phyloP scores from a whole-genome alignment of 139 green algal genomes.

The Spirogloea muscicola region DNA sequence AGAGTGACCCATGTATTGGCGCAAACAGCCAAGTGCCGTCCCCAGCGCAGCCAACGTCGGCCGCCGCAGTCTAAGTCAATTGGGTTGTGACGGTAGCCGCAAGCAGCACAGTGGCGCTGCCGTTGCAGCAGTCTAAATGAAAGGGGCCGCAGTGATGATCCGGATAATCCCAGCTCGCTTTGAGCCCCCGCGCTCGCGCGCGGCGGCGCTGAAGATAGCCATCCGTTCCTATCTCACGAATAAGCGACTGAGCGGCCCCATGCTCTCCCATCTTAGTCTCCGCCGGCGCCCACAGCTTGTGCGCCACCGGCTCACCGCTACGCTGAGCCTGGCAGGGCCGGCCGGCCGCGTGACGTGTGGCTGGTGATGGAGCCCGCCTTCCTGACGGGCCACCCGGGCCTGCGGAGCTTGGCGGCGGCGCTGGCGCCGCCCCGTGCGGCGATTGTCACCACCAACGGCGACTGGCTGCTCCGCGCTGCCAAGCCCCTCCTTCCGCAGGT shows the following conservation, averaged over 20 bases:
- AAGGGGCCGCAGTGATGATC: slow-evolving; percentile 26
- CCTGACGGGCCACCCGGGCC: slow-evolving; percentile 14
- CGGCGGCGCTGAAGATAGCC: slow-evolving; percentile 22
- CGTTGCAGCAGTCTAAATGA: too few relatives aligned
- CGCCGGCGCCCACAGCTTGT: too few relatives aligned
- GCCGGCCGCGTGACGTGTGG: slow-evolving; percentile 25
- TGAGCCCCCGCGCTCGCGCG: slow-evolving; percentile 18
- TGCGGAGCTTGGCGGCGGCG: background rate
- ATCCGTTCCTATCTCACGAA: slow-evolving; percentile 38
- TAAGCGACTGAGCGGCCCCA: too few relatives aligned
- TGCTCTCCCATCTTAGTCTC: too few relatives aligned
- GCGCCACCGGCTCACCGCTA: too few relatives aligned
- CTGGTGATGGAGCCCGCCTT: slow-evolving; percentile 34
- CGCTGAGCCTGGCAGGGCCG: background rate
- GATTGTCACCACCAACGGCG: slow-evolving; percentile 27
- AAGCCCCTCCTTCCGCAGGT: slow-evolving; percentile 35
- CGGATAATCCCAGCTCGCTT: slow-evolving; percentile 40
- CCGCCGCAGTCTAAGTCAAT: too few relatives aligned
- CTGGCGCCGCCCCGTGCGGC: slow-evolving; percentile 16
- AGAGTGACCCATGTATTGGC: background rate
- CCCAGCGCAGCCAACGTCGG: background rate
- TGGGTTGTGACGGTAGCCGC: too few relatives aligned
- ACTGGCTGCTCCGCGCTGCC: slow-evolving; percentile 17
- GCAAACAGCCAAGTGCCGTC: too few relatives aligned
- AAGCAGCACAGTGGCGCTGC: too few relatives aligned